Percentiles rank a stretch among this genome's conserved stretches.
Evolutionary conservation across 352 stramenopile genomes (phyloP).

Genomic region (Phytophthora fragariaefolia): DNA sequence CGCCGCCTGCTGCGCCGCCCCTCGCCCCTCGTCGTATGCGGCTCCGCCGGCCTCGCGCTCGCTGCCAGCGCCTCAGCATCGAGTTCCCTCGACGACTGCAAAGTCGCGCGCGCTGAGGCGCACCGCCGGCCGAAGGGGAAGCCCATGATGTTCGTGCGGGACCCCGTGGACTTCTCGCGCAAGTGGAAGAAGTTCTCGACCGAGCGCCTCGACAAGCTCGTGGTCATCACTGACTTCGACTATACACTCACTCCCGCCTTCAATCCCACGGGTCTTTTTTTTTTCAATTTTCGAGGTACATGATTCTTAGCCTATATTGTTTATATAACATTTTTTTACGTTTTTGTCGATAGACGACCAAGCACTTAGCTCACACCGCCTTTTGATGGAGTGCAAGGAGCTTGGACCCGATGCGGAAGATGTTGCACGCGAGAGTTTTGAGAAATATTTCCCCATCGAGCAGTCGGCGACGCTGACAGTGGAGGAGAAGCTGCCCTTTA

Average conservation of each 20-base stretch:
- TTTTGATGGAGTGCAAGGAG: constrained; percentile 57
- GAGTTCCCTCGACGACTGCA: neutral
- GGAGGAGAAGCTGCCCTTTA: constrained; percentile 80
- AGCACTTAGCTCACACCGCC: constrained; percentile 55
- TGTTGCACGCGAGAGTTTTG: constrained; percentile 56
- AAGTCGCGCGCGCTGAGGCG: constrained; percentile 3
- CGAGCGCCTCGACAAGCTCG: constrained; percentile 68
- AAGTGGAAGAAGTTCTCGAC: constrained; percentile 83
- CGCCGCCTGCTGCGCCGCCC: constrained; percentile 2
- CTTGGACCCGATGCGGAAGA: constrained; percentile 42
- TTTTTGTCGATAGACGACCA: constrained; percentile 42
- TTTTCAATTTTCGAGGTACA: constrained; percentile 19
- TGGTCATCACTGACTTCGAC: constrained; percentile 88
- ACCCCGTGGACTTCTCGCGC: constrained; percentile 62
- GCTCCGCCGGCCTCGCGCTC: constrained; percentile 19
- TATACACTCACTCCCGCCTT: constrained; percentile 80
- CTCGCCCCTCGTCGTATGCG: constrained; percentile 16
- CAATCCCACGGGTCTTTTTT: constrained; percentile 47
- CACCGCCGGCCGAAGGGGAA: constrained; percentile 31
- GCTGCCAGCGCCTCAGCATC: neutral
- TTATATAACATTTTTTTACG: constrained; percentile 1
- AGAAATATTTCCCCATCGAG: constrained; percentile 84
- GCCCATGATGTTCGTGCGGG: constrained; percentile 49
- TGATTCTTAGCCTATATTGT: constrained; percentile 13
- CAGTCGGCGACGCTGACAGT: constrained; percentile 66